phyloP scores from a whole-genome alignment of 2,329 filamentous ascomycete species.

The Colletotrichum paranaense region DNA sequence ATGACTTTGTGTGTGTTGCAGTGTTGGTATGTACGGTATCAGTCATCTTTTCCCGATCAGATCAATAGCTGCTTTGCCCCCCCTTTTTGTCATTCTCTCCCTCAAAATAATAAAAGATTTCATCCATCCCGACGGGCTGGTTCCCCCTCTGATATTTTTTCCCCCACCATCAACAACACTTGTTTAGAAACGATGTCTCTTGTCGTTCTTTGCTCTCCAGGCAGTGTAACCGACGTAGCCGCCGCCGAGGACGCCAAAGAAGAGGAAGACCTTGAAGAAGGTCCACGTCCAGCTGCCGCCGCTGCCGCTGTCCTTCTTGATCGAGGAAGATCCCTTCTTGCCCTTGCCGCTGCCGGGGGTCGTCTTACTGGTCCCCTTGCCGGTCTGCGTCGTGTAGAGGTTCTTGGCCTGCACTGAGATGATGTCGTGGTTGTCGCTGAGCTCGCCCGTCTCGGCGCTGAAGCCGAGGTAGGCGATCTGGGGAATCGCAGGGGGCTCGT shows the following conservation, averaged over 20 bases:
- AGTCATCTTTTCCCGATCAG: constrained; percentile 7
- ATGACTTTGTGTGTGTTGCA: constrained; percentile 10
- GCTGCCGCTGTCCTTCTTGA: constrained; percentile 54
- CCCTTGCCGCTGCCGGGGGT: constrained; percentile 38
- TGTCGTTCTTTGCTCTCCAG: constrained; percentile 76
- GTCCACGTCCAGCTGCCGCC: constrained; percentile 70
- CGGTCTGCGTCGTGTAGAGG: constrained; percentile 74
- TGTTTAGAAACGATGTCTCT: constrained; percentile 67
- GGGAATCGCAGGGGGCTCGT: constrained; percentile 80
- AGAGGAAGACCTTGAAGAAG: constrained; percentile 84
- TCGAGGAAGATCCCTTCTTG: constrained; percentile 46
- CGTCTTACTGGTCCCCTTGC: constrained; percentile 48
- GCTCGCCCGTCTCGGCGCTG: constrained; percentile 92
- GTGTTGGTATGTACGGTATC: constrained; percentile 31
- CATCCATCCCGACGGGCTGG: neutral
- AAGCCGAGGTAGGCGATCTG: constrained; percentile 80
- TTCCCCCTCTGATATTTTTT: neutral
- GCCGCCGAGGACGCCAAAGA: constrained; percentile 76
- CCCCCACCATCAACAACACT: neutral
- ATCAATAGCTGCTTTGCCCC: constrained; percentile 1
- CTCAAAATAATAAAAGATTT: neutral
- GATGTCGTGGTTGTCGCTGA: constrained; percentile 98
- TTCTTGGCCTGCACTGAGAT: constrained; percentile 88
- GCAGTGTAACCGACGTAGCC: constrained; percentile 88
- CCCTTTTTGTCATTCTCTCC: neutral